Conservation (phyloP, 345 rosid species). For the Hibiscus tridactylites region DNA sequence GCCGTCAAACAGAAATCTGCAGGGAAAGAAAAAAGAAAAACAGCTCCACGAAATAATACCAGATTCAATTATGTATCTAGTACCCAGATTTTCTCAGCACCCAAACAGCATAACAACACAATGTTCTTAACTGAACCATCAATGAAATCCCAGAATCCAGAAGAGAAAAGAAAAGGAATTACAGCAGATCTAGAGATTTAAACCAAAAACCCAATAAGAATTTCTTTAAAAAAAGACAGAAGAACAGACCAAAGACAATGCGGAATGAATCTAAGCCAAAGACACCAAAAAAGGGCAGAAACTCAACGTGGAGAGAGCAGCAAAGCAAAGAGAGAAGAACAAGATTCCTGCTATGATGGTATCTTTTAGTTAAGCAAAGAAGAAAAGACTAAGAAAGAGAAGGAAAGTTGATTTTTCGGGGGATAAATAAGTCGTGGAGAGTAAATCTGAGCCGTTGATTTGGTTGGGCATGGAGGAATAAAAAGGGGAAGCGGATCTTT, state of each 20-base stretch:
- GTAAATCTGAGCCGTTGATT: conserved; percentile 28
- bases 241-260: conserved; percentile 19
- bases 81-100: conserved; percentile 1
- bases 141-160: background rate
- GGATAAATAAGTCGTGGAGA: background rate
- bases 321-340: background rate
- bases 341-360: background rate
- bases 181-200: background rate
- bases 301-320: background rate
- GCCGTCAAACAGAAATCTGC: background rate
- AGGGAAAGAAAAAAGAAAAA: background rate
- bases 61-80: background rate
- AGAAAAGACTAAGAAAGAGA: background rate
- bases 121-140: background rate
- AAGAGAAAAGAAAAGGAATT: background rate
- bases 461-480: background rate
- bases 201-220: background rate
- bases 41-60: background rate
- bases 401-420: background rate
- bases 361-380: background rate
- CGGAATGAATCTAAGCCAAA: conserved; percentile 19
- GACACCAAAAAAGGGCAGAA: background rate
- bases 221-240: background rate
- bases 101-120: conserved; percentile 9
- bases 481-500: background rate